Conservation (phyloP, 148 eudicot species). For the Heliamphora exappendiculata region DNA sequence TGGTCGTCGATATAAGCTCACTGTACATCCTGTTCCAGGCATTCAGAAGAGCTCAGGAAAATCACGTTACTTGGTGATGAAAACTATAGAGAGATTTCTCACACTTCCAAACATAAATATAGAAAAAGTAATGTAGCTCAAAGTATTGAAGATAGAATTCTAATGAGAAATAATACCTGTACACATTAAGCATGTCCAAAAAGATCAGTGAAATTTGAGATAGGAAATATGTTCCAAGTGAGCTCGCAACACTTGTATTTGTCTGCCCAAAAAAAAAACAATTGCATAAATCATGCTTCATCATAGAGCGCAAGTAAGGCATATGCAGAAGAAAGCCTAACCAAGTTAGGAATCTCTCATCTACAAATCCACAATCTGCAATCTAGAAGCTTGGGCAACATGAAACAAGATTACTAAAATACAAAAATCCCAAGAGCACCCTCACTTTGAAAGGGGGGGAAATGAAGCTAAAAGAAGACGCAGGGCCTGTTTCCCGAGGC, state of each 20-base stretch:
- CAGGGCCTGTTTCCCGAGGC: too few species aligned
- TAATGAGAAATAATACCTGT: constrained; percentile 46
- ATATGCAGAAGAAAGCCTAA: not conserved
- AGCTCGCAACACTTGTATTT: constrained; percentile 81
- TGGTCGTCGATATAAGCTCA: constrained; percentile 85
- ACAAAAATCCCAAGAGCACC: not conserved
- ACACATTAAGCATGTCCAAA: constrained; percentile 97
- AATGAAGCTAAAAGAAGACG: too few species aligned
- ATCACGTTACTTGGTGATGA: not conserved
- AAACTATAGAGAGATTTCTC: not conserved
- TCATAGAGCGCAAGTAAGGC: not conserved
- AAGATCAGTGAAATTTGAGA: constrained; percentile 82
- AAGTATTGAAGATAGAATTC: not conserved
- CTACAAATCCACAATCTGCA: not conserved
- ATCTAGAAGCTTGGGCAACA: not conserved
- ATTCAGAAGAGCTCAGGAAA: constrained; percentile 8
- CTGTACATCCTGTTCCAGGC: constrained; percentile 79
- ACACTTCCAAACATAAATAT: constrained; percentile 1
- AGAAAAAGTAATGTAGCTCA: not conserved
- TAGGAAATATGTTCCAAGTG: constrained; percentile 85
- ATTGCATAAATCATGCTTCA: not conserved
- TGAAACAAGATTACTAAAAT: not conserved
- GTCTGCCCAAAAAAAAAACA: constrained; percentile 42
- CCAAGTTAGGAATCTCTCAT: not conserved
- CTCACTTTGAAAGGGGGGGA: not conserved